These are phyloP conservation scores for Trichoderma koningii DNA, from an alignment of 2,329 filamentous ascomycete genomes.

Conservation along the genomic window DNA sequence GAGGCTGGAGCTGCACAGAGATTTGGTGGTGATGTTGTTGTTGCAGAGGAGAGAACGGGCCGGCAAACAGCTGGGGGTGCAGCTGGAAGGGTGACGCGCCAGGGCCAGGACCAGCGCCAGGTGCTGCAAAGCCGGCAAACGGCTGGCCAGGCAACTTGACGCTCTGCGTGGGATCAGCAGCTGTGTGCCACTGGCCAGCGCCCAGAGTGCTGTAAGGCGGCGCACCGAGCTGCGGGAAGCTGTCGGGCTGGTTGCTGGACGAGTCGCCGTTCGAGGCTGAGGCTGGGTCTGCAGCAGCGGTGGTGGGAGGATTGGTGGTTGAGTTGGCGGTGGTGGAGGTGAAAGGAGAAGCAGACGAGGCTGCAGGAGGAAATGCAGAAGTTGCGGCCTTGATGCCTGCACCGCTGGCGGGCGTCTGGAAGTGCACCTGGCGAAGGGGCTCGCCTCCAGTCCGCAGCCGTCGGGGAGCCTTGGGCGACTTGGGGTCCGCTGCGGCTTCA, in stretches of 20 bases:
- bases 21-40: too few species aligned
- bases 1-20: not conserved
- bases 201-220: constrained; percentile 30
- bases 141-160: constrained; percentile 34
- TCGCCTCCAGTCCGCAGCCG: constrained; percentile 35
- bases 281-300: not conserved
- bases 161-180: constrained; percentile 41
- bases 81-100: constrained; percentile 25
- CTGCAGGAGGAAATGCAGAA: too few species aligned
- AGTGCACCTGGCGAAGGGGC: constrained; percentile 40
- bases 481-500: constrained; percentile 34
- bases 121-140: constrained; percentile 28
- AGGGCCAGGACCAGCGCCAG: constrained; percentile 8
- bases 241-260: constrained; percentile 31
- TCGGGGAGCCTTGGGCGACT: constrained; percentile 38
- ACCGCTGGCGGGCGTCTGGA: constrained; percentile 29
- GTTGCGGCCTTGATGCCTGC: constrained; percentile 3
- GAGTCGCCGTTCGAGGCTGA: not conserved
- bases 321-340: not conserved
- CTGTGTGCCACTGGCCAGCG: constrained; percentile 40
- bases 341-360: constrained; percentile 14
- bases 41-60: constrained; percentile 7
- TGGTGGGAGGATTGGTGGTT: not conserved
- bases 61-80: constrained; percentile 22
- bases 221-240: constrained; percentile 38